Evolutionary conservation across 805 yeast genomes (phyloP).

Genomic region (Yueomyces sinensis): DNA sequence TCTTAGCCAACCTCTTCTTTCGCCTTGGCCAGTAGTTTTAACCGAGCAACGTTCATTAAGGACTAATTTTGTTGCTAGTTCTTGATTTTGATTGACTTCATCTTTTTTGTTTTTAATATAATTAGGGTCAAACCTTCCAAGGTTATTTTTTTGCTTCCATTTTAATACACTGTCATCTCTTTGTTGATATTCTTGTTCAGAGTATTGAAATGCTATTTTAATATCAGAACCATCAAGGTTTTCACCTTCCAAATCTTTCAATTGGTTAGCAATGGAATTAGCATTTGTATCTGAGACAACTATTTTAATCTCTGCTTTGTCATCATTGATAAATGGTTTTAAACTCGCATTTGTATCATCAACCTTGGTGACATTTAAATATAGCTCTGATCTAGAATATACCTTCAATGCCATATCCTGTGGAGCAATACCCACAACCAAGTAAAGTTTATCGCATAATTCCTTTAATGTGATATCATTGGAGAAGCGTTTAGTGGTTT

Average conservation of each 20-base stretch:
- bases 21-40: constrained; percentile 7
- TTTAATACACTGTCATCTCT: constrained; percentile 50
- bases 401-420: constrained; percentile 14
- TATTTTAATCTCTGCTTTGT: constrained; percentile 2
- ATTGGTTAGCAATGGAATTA: constrained; percentile 34
- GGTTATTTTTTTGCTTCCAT: constrained; percentile 59
- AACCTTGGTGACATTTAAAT: background rate
- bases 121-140: constrained; percentile 63
- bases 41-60: constrained; percentile 45
- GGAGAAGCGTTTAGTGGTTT: constrained; percentile 8
- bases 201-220: constrained; percentile 6
- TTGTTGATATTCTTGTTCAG: constrained; percentile 32
- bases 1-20: constrained; percentile 55
- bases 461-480: constrained; percentile 6
- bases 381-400: background rate
- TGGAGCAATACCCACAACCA: constrained; percentile 18
- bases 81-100: constrained; percentile 4
- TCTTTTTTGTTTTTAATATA: constrained; percentile 21
- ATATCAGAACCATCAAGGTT: constrained; percentile 3
- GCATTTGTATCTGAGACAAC: constrained; percentile 47
- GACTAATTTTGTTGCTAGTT: constrained; percentile 21
- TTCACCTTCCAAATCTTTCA: constrained; percentile 11
- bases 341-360: background rate
- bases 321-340: background rate
- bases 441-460: constrained; percentile 12